These are phyloP conservation scores for Stylosanthes scabra DNA, from an alignment of 331 rosid genomes.

Conservation along the genomic window DNA sequence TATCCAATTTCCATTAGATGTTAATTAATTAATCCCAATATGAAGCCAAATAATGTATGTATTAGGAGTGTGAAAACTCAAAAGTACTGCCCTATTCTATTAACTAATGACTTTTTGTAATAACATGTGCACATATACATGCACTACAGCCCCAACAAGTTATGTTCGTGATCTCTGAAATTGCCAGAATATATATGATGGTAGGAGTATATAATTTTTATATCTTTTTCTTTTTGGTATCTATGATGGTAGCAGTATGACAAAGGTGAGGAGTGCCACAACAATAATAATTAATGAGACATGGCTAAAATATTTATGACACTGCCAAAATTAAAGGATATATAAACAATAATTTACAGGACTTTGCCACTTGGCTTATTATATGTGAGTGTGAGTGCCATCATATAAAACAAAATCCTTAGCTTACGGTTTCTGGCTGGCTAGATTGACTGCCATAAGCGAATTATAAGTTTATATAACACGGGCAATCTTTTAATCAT, in stretches of 20 bases:
- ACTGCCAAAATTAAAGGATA: neutral
- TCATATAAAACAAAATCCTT: neutral
- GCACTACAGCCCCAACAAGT: neutral
- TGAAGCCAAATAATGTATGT: too few species aligned
- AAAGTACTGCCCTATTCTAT: neutral
- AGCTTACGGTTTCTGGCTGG: too few species aligned
- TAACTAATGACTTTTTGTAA: too few species aligned
- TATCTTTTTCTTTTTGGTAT: too few species aligned
- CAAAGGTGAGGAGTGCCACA: neutral
- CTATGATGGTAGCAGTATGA: neutral
- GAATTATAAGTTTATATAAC: neutral
- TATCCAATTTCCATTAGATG: too few species aligned
- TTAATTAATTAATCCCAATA: too few species aligned
- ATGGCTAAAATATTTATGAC: conserved; percentile 4
- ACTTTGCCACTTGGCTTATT: neutral
- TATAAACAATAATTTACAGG: neutral
- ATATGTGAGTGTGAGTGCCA: neutral
- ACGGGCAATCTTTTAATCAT: neutral
- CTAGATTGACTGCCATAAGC: neutral
- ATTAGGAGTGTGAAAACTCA: neutral
- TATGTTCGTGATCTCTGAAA: neutral
- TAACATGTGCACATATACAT: neutral
- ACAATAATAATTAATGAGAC: neutral
- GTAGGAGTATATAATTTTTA: neutral
- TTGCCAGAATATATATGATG: neutral